Conservation (phyloP, 1,284 basidiomycete species). For the Malassezia restricta region DNA sequence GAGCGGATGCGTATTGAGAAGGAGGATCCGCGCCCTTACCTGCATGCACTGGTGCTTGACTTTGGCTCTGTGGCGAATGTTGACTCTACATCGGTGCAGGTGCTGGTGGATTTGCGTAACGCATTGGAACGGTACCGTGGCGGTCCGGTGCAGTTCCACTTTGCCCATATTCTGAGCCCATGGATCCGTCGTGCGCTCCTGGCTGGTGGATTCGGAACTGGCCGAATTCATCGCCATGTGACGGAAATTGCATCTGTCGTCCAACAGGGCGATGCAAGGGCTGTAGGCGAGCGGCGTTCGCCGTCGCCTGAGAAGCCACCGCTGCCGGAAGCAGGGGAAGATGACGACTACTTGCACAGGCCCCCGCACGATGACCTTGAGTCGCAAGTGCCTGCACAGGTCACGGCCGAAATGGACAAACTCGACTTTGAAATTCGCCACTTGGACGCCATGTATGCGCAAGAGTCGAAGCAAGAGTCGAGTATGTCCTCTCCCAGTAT, state of each 20-base stretch:
- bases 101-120: slow-evolving; percentile 72
- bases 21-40: slow-evolving; percentile 54
- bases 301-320: not conserved
- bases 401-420: not conserved
- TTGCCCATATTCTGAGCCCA: slow-evolving; percentile 73
- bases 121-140: slow-evolving; percentile 80
- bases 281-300: not conserved
- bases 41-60: slow-evolving; percentile 80
- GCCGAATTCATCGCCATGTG: slow-evolving; percentile 13
- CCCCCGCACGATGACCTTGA: not conserved
- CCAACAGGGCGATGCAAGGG: slow-evolving; percentile 53
- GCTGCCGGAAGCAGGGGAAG: not conserved
- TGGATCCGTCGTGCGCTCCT: slow-evolving; percentile 60
- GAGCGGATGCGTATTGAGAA: slow-evolving; percentile 47
- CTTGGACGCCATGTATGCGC: slow-evolving; percentile 8
- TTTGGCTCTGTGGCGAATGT: slow-evolving; percentile 62
- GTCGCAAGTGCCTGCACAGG: not conserved
- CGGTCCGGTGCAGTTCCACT: slow-evolving; percentile 70
- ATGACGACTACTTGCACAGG: not conserved
- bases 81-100: slow-evolving; percentile 73
- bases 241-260: slow-evolving; percentile 49
- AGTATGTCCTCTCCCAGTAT: slow-evolving; percentile 8
- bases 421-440: slow-evolving; percentile 3
- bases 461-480: not conserved
- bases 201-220: slow-evolving; percentile 32